These are phyloP conservation scores for Borovskyia barvae DNA, from an alignment of 208 protist genomes.

Conservation along the genomic window DNA sequence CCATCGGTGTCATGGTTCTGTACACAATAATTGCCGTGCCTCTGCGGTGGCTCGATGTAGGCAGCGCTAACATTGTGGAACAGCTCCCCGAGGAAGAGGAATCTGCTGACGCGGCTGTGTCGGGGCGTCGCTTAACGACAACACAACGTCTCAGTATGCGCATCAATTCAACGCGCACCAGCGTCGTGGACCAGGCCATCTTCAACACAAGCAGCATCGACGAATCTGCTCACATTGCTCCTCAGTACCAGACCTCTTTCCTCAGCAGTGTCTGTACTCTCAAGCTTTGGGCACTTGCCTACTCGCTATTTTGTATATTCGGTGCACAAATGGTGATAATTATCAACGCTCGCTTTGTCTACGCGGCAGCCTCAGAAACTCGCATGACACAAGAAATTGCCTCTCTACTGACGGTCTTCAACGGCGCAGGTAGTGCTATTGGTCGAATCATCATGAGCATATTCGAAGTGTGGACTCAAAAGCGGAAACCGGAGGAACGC, in stretches of 20 bases:
- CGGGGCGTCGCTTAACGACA: slow-evolving; percentile 9
- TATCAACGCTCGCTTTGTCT: slow-evolving; percentile 75
- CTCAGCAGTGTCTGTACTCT: slow-evolving; percentile 27
- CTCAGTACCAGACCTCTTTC: slow-evolving; percentile 75
- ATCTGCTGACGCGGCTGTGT: background rate
- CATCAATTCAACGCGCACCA: slow-evolving; percentile 27
- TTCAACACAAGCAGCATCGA: slow-evolving; percentile 14
- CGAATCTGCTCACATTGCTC: slow-evolving; percentile 49
- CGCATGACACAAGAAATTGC: slow-evolving; percentile 37
- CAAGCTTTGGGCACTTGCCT: slow-evolving; percentile 54
- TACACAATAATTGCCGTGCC: slow-evolving; percentile 58
- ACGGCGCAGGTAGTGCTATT: slow-evolving; percentile 66
- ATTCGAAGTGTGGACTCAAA: slow-evolving; percentile 69
- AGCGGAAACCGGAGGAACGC: slow-evolving; percentile 47
- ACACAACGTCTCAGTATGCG: slow-evolving; percentile 31
- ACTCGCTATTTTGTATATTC: slow-evolving; percentile 36
- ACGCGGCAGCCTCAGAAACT: slow-evolving; percentile 45
- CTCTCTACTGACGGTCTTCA: slow-evolving; percentile 59
- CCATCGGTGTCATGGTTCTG: slow-evolving; percentile 27
- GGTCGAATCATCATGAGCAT: slow-evolving; percentile 64
- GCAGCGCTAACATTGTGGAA: slow-evolving; percentile 20
- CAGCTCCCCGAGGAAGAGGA: slow-evolving; percentile 3
- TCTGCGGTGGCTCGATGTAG: slow-evolving; percentile 41
- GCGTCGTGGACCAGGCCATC: slow-evolving; percentile 25
- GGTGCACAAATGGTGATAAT: slow-evolving; percentile 69